Percentiles rank a stretch among this genome's conserved stretches.
phyloP scores from a whole-genome alignment of 75 land plant genomes.

The Sequoiadendron giganteum region DNA sequence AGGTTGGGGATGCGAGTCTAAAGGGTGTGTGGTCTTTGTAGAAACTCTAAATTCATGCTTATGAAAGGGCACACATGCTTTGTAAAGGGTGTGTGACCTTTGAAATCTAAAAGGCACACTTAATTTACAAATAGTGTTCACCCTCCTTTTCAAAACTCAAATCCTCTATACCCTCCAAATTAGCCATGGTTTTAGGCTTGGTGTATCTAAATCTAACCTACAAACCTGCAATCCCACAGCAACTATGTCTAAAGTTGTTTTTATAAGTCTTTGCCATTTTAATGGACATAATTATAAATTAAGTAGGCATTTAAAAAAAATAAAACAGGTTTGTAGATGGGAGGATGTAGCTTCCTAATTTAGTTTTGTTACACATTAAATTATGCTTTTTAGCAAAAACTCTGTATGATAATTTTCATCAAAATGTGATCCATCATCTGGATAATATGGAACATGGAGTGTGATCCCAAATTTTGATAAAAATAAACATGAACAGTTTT shows the following conservation, averaged over 20 bases:
- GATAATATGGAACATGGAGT: no score
- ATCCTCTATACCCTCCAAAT: not conserved
- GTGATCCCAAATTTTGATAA: no score
- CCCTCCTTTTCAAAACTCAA: not conserved
- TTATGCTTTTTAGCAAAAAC: no score
- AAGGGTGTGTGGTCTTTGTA: not conserved
- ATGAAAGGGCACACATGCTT: not conserved
- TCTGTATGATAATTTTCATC: no score
- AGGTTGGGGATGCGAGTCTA: not conserved
- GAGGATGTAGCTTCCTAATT: not conserved
- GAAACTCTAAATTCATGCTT: no score
- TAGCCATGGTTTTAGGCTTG: not conserved
- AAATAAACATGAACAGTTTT: no score
- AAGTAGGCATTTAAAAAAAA: not conserved
- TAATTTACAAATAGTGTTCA: no score
- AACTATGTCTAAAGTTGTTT: not conserved
- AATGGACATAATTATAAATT: no score
- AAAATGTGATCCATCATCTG: no score
- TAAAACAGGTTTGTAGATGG: not conserved
- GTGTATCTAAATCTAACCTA: not conserved
- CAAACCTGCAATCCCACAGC: not conserved
- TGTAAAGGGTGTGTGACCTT: not conserved
- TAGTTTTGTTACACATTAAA: not conserved
- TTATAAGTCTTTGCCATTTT: not conserved
- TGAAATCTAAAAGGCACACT: not conserved